Evolutionary conservation across 2,329 filamentous ascomycete genomes (phyloP).

Genomic region (Fusarium sp.): DNA sequence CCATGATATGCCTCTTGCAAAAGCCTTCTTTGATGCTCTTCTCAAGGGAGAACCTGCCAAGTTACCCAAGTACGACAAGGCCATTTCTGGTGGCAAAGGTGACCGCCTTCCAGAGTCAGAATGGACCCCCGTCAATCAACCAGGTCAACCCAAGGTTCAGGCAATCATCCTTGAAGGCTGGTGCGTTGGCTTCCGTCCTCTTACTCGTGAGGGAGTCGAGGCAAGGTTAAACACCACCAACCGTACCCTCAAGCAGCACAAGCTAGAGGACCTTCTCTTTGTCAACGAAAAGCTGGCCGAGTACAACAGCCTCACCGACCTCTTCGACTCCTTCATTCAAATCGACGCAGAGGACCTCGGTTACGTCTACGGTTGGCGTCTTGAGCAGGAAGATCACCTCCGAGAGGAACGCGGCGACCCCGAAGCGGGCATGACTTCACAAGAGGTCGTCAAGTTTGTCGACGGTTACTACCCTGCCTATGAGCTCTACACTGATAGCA

Average conservation of each 20-base stretch:
- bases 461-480: constrained; percentile 74
- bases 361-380: constrained; percentile 85
- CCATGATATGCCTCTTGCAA: constrained; percentile 75
- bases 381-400: constrained; percentile 79
- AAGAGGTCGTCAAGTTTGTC: constrained; percentile 78
- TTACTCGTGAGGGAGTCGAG: constrained; percentile 60
- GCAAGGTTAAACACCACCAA: constrained; percentile 60
- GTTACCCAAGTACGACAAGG: constrained; percentile 85
- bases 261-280: constrained; percentile 58
- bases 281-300: constrained; percentile 57
- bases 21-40: constrained; percentile 66
- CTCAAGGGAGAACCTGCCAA: constrained; percentile 60
- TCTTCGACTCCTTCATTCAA: constrained; percentile 64
- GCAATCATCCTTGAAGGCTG: constrained; percentile 88
- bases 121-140: constrained; percentile 67
- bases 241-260: constrained; percentile 59
- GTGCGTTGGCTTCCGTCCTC: constrained; percentile 82
- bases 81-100: constrained; percentile 75
- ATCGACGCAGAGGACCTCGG: constrained; percentile 73
- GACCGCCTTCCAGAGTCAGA: constrained; percentile 70
- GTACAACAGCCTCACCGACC: constrained; percentile 60
- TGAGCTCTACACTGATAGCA: constrained; percentile 69
- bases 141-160: constrained; percentile 58
- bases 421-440: constrained; percentile 77
- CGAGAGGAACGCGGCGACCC: constrained; percentile 66